phyloP scores from a whole-genome alignment of 805 yeast species.

The Candida nonsorbophila region DNA sequence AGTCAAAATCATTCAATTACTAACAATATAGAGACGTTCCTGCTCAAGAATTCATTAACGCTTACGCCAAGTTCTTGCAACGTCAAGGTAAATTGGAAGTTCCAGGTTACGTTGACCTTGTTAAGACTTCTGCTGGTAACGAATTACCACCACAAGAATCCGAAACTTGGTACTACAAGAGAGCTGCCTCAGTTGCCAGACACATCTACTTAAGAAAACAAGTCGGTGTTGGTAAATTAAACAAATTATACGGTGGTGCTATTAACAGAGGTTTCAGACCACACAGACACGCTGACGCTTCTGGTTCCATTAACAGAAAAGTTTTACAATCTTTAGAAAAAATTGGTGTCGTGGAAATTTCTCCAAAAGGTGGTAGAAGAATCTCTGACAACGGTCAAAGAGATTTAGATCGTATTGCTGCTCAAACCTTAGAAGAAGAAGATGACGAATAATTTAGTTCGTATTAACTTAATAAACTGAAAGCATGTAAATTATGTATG shows the following conservation, averaged over 20 bases:
- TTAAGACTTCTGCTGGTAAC: conserved; percentile 98
- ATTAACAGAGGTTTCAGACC: conserved; percentile 99
- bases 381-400: conserved; percentile 99
- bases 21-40: conserved; percentile 92
- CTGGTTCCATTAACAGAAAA: conserved; percentile 98
- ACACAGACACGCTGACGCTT: conserved; percentile 97
- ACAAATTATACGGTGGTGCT: conserved; percentile 99
- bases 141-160: conserved; percentile 99
- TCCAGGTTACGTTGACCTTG: conserved; percentile 99
- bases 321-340: conserved; percentile 97
- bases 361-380: conserved; percentile 99
- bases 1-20: conserved; percentile 15
- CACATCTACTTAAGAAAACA: conserved; percentile 99
- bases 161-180: conserved; percentile 99
- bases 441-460: conserved; percentile 54
- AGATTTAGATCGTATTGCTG: conserved; percentile 99
- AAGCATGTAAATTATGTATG: neutral
- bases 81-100: conserved; percentile 99
- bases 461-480: neutral
- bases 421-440: conserved; percentile 89
- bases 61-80: conserved; percentile 99
- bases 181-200: conserved; percentile 99
- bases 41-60: conserved; percentile 99
- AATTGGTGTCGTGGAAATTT: conserved; percentile 93
- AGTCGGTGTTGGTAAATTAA: conserved; percentile 98